Base-by-base conservation (phyloP, 1,139 yeast genomes). In the Wickerhamiella infanticola region DNA sequence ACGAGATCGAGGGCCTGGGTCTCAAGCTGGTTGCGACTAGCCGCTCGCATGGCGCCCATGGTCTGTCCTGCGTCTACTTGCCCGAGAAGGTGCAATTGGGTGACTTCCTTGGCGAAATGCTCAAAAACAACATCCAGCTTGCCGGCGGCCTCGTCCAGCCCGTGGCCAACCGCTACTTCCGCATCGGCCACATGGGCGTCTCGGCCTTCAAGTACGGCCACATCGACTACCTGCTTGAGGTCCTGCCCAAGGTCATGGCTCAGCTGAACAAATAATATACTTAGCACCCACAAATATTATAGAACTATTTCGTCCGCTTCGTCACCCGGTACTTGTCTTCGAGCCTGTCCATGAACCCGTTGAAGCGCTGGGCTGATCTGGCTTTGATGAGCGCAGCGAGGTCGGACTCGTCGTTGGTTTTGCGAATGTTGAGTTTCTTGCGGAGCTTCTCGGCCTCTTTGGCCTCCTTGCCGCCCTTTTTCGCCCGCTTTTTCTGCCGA, bases 131-230 rank as follows among this genome's bases (percentile, higher is more conserved):
- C n/a, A 76, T 82, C 58, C 77, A 81, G 31, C 74, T 88, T 46
- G 95, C 97, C 42, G 94, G 94, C 45, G 97, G 96, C 51, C 79
- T 88, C 55, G 93, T 83, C 67, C 80, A 78, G 64, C 84, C 78
- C 24, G 77, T 85, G 57, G 81, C 77, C 43, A 75, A 82, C 48
- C 79, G 81, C 63, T 86, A 86, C 68, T 84, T 88, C 69, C 77
- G 97, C 66, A 79, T 88, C 50, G 97, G 97, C 33, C 97, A 88
- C 66, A 88, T 88, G 97, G 96, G 96, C 54, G 76, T 75, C 42
- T 66, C 77, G 47, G 68, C 73, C 43, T 69, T 73, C 44, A 66
- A 66, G 49, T 59, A 68, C 48, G 75, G 74, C 44, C 69, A 69
- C 54, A 54, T 58, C 37, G 63, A 61, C 47, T 39, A 48, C 45